A percentile compares a stretch with the other conserved stretches of the same genome.
phyloP scores from a whole-genome alignment of 352 stramenopile species.

The Phytophthora pistaciae region DNA sequence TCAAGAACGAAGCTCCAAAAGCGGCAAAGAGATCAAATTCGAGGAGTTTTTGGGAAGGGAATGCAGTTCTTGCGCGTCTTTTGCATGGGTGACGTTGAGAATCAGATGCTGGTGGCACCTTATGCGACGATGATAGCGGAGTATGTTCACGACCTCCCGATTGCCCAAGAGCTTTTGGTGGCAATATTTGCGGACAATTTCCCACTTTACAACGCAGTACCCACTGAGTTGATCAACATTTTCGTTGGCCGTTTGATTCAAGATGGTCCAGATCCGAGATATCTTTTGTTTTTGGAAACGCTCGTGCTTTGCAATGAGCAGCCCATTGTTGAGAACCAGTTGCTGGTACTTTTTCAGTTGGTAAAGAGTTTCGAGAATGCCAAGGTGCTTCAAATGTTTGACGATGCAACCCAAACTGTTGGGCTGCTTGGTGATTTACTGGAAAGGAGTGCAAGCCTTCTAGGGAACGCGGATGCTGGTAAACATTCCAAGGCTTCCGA shows the following conservation, averaged over 20 bases:
- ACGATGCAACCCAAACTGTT: conserved; percentile 43
- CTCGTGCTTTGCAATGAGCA: conserved; percentile 66
- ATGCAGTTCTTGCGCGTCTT: conserved; percentile 72
- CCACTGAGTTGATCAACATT: conserved; percentile 63
- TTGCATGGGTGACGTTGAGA: conserved; percentile 55
- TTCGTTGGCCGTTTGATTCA: conserved; percentile 57
- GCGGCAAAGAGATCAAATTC: conserved; percentile 63
- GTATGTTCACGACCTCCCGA: conserved; percentile 62
- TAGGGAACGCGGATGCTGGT: conserved; percentile 3
- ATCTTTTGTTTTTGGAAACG: conserved; percentile 70
- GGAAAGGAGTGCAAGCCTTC: conserved; percentile 20
- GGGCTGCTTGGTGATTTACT: conserved; percentile 46
- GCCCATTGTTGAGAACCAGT: conserved; percentile 71
- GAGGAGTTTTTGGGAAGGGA: conserved; percentile 56
- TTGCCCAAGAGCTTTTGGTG: conserved; percentile 67
- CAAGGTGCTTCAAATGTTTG: conserved; percentile 63
- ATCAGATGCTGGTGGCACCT: conserved; percentile 55
- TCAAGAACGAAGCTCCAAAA: conserved; percentile 49
- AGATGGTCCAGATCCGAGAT: conserved; percentile 55
- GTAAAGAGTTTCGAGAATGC: conserved; percentile 67
- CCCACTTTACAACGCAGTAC: conserved; percentile 59
- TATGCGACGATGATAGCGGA: conserved; percentile 61
- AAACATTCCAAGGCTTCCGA: neutral
- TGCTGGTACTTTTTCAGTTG: conserved; percentile 74
- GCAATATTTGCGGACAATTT: conserved; percentile 62